Evolutionary conservation across 305 asterid genomes (phyloP).

Genomic region (Galium porrigens): DNA sequence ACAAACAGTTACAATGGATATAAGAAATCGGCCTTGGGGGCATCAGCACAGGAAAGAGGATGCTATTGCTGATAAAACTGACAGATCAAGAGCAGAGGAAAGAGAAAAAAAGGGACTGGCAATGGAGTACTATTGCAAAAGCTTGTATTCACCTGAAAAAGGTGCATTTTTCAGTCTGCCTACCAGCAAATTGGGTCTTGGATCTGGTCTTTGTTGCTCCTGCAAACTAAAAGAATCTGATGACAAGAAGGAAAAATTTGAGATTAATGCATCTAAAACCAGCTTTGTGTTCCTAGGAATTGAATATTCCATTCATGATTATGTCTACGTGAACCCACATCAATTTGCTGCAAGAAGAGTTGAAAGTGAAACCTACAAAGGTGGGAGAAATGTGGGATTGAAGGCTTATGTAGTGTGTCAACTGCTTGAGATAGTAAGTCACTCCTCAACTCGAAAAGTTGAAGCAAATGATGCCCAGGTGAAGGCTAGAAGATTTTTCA

Average conservation of each 20-base stretch:
- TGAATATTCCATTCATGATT: conserved; percentile 48
- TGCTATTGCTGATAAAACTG: conserved; percentile 48
- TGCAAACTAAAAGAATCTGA: conserved; percentile 44
- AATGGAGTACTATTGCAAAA: conserved; percentile 68
- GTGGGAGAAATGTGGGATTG: conserved; percentile 86
- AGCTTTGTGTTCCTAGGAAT: conserved; percentile 45
- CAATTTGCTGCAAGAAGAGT: conserved; percentile 39
- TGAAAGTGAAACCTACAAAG: conserved; percentile 47
- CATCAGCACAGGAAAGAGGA: conserved; percentile 63
- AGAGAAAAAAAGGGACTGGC: conserved; percentile 59
- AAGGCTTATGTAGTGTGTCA: conserved; percentile 67
- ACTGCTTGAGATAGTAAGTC: conserved; percentile 50
- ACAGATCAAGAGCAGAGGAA: conserved; percentile 70
- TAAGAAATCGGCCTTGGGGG: conserved; percentile 66
- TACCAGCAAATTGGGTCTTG: conserved; percentile 46
- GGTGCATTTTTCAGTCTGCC: conserved; percentile 81
- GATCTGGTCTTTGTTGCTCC: conserved; percentile 63
- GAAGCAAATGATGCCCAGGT: conserved; percentile 34
- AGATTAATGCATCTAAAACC: conserved; percentile 31
- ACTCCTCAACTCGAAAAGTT: conserved; percentile 27
- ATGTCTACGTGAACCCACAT: conserved; percentile 58
- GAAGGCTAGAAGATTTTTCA: conserved; percentile 63
- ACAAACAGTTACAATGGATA: conserved; percentile 33
- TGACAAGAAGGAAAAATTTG: conserved; percentile 25
- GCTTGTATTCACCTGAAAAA: conserved; percentile 68